Evolutionary conservation across 2,329 filamentous ascomycete genomes (phyloP), one percentile per base, ranked within the genome.

Genomic region (Colletotrichum musicola): DNA sequence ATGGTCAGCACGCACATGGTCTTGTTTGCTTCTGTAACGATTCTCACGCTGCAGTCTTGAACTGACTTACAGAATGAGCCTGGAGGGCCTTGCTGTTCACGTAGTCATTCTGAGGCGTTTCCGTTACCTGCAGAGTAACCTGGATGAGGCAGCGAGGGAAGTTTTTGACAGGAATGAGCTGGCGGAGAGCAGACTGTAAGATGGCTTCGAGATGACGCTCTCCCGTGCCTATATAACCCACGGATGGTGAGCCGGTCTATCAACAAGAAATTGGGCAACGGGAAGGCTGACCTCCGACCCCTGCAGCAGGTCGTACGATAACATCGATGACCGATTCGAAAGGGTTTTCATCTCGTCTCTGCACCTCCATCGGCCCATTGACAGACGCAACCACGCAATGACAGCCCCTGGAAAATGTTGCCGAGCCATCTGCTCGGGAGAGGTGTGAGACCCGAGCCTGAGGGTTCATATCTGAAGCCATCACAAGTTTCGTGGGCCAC

Each of bases 261-360:
- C 49, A 62, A 30, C 44, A 49, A 42, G 20, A n/a, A 71, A 71
- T 53, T 55, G 20, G 38, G 18, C 13, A 38, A 14, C 7, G 30
- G 40, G 40, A n/a, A 58, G 40, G 60, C 86, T 77, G 79, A 90
- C 94, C 92, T 83, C 93, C 94, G 53, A 96, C 90, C 16, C 95
- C 95, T 71, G 92, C 90, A 42, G 92, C 91, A 56, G 95, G 95
- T 78, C 96, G 90, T 72, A 99, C 89, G 77, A 95, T 90, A 66
- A 99, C 93, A 80, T 98, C 96, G 72, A 99, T 85, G 57, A 92
- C 89, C 30, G 95, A 94, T 82, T 98, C 94, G 80, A 97, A 95
- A 7, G 96, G 92, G 73, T 96, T 89, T 79, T 98, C 94, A 77
- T 99, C 95, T 75, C 93, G 90, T 75, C 95, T 89, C 74, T 90